Evolutionary conservation across 495 filamentous ascomycete genomes (phyloP).

Genomic region (Sphaerosporella brunnea): DNA sequence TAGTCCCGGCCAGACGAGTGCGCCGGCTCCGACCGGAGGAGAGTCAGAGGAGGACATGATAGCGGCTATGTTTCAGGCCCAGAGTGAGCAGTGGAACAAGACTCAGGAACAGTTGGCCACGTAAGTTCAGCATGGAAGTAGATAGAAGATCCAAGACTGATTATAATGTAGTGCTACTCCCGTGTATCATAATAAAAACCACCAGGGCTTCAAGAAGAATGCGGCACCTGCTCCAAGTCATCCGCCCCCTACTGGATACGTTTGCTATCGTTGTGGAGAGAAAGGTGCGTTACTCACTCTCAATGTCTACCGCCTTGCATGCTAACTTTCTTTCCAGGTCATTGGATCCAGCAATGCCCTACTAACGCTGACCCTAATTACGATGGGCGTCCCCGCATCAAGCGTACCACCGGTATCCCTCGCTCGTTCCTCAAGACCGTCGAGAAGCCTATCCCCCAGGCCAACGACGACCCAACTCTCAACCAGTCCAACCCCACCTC

Average conservation of each 20-base stretch:
- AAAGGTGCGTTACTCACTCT: constrained; percentile 40
- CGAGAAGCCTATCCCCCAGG: constrained; percentile 65
- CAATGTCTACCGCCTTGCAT: background rate
- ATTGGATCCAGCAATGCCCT: constrained; percentile 94
- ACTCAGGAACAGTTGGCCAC: constrained; percentile 84
- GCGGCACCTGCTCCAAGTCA: constrained; percentile 61
- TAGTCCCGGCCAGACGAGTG: constrained; percentile 42
- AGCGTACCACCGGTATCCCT: constrained; percentile 90
- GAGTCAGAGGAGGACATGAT: constrained; percentile 71
- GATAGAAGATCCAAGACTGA: no score
- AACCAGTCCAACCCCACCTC: constrained; percentile 44
- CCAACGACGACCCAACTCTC: constrained; percentile 46
- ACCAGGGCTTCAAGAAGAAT: constrained; percentile 35
- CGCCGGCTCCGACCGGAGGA: constrained; percentile 11
- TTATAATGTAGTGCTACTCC: constrained; percentile 51
- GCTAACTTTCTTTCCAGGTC: constrained; percentile 33
- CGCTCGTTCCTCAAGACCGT: constrained; percentile 82
- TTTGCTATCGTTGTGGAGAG: constrained; percentile 94
- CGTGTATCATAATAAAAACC: constrained; percentile 36
- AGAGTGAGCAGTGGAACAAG: constrained; percentile 69
- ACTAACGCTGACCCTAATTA: constrained; percentile 95
- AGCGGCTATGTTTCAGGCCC: constrained; percentile 68
- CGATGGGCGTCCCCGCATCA: constrained; percentile 75
- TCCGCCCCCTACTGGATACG: constrained; percentile 76
- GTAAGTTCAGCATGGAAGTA: no score